Base-by-base conservation (phyloP, 495 filamentous ascomycete genomes). In the Neurospora cerealis region DNA sequence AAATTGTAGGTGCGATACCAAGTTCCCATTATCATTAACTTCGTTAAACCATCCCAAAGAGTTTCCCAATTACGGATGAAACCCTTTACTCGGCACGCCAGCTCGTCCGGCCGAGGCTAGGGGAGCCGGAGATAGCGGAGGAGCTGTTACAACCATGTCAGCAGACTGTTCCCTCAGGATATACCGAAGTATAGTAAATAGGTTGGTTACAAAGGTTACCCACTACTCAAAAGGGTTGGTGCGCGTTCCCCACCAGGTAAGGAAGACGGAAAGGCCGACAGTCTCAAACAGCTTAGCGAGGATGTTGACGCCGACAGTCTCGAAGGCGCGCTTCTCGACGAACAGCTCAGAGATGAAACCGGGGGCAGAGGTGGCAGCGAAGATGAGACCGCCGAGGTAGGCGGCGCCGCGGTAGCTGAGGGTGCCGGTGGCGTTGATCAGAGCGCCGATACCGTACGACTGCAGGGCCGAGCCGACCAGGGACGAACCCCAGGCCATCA, bases 221-320 rank as follows among this genome's bases (percentile, higher is more conserved):
- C 71, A 80, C 82, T 86, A 87, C 41, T 92, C 89, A 81, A 93
- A 93, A 46, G 93, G 92, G 85, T 93, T 92, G 81, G 93, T 96
- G 77, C 91, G 90, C 71, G 95, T 97, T 76, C 96, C 96, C 96
- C 96, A 99, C 91, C 92, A 99, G 77, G 93, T 97, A 74, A 99
- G 85, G 88, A 98, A 93, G 80, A 98, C 77, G 72, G 91, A 93
- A 54, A 98, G 87, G 42, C 96, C 96, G 71, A 98, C 91, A 5
- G 96, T 98, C 87, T 99, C 96, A 74, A 97, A 89, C 77, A 96
- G 83, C 78, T 94, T 93, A 74, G 92, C 90, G 11, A 96, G 83
- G 69, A 91, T 89, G 78, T 91, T 92, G 72, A 98, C 91, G 70
- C 93, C 95, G 74, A 98, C 89, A 69, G 92, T 93, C 81, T 98